A percentile compares a stretch with the other conserved stretches of the same genome.
phyloP scores from a whole-genome alignment of 2,329 filamentous ascomycete genomes.

The Penicillium sp. region DNA sequence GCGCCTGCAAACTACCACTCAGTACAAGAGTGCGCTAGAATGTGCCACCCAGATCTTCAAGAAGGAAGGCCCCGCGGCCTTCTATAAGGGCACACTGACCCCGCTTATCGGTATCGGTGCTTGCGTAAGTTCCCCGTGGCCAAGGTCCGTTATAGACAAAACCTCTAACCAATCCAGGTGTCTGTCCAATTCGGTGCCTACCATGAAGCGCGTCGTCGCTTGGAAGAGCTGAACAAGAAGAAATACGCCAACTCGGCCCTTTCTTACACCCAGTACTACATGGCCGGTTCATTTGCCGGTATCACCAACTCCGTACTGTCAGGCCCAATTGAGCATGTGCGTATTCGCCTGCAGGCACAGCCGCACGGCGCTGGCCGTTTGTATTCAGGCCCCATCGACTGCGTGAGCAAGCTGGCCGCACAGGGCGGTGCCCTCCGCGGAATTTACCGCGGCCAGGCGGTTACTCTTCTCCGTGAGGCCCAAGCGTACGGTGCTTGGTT shows the following conservation, averaged over 20 bases:
- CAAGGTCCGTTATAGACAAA: background rate
- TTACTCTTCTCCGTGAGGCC: slow-evolving; percentile 84
- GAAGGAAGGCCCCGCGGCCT: slow-evolving; percentile 83
- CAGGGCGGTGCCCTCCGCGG: slow-evolving; percentile 68
- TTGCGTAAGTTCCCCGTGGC: slow-evolving; percentile 59
- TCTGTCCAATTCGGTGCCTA: slow-evolving; percentile 99
- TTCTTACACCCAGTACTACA: slow-evolving; percentile 82
- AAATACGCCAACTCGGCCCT: slow-evolving; percentile 51
- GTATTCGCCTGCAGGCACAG: slow-evolving; percentile 93
- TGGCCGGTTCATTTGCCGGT: slow-evolving; percentile 86
- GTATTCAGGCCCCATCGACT: slow-evolving; percentile 84
- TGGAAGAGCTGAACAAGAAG: slow-evolving; percentile 71
- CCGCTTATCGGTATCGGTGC: slow-evolving; percentile 94
- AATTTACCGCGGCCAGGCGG: slow-evolving; percentile 81
- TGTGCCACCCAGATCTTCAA: slow-evolving; percentile 81
- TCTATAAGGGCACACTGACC: slow-evolving; percentile 98
- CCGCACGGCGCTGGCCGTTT: slow-evolving; percentile 77
- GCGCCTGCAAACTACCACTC: slow-evolving; percentile 81
- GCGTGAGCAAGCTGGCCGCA: slow-evolving; percentile 75
- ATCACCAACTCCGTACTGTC: slow-evolving; percentile 86
- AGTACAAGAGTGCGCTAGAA: slow-evolving; percentile 76
- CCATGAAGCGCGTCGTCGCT: slow-evolving; percentile 81
- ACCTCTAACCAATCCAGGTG: slow-evolving; percentile 39
- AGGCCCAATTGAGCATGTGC: slow-evolving; percentile 91
- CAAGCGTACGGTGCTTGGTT: slow-evolving; percentile 98